Evolutionary conservation across 805 yeast species (phyloP), one percentile per base, ranked within the genome.

Genomic region (Yamadazyma ubonensis): DNA sequence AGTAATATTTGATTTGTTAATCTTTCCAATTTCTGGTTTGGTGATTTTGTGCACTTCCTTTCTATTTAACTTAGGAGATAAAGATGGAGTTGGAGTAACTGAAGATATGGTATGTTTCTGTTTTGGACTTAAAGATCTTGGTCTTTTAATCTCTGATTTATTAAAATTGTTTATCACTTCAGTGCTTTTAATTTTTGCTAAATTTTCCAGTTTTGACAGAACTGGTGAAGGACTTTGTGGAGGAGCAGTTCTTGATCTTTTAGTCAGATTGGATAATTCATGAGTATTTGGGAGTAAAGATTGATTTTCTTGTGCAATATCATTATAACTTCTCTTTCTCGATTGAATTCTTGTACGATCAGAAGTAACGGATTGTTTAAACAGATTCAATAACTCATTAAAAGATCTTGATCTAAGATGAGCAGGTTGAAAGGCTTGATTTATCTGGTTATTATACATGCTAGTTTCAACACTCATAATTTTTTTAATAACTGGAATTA

Each of bases 221-320:
- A 23, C 29, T 1, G 44, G 44, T 11, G 34, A 36, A 5, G 42
- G 42, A 8, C 67, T 66, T 12, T 71, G 67, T 9, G 75, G 71
- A 23, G 76, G 75, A 3, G 75, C 75, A 7, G 75, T 70, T 50
- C 67, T 59, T n/a, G 73, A 59, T 36, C 72, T 55, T 50, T 71
- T 71, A 15, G 23, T 33, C 26, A 23, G n/a, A 18, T 29, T 38
- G 45, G 44, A 8, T 15, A 28, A 7, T 8, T 15, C 18, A n/a
- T 4, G 28, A 20, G 32, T 41, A 41, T 18, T 17, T 14, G 5
- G 9, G 19, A 17, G 41, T 19, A 12, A 6, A 7, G 17, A 14
- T 7, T 11, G 26, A 12, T 40, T 35, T n/a, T 49, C 52, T 16
- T 42, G 42, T 12, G 38, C 30, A 22, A 52, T 42, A 33, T 62